These are phyloP conservation scores for Talaromyces sp. DNA, from an alignment of 2,329 filamentous ascomycete genomes.

Conservation along the genomic window DNA sequence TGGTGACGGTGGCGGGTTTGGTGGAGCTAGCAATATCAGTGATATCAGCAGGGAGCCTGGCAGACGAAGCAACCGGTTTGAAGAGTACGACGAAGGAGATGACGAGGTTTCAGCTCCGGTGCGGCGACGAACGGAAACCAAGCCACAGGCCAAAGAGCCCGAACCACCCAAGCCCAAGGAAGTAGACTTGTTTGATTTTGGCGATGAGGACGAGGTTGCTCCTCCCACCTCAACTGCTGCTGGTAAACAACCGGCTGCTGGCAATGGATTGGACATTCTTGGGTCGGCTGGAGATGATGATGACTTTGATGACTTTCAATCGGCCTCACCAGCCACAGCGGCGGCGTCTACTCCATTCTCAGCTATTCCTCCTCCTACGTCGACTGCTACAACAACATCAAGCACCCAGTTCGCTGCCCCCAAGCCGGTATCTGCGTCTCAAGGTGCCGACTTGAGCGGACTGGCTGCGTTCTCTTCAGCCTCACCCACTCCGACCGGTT, in stretches of 20 bases:
- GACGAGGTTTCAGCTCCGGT: slow-evolving; percentile 51
- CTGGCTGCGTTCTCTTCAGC: slow-evolving; percentile 75
- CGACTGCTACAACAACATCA: slow-evolving; percentile 43
- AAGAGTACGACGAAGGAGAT: slow-evolving; percentile 97
- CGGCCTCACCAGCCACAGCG: slow-evolving; percentile 55
- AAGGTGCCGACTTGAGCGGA: slow-evolving; percentile 73
- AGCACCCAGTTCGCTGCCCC: slow-evolving; percentile 22
- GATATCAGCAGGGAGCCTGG: slow-evolving; percentile 61
- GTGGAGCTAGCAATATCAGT: slow-evolving; percentile 57
- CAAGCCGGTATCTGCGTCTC: slow-evolving; percentile 11
- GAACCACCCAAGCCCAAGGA: slow-evolving; percentile 78
- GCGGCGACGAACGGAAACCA: slow-evolving; percentile 39
- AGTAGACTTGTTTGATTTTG: slow-evolving; percentile 84
- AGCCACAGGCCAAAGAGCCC: slow-evolving; percentile 54
- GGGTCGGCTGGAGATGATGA: slow-evolving; percentile 60
- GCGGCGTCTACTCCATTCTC: slow-evolving; percentile 32
- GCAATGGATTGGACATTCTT: slow-evolving; percentile 45
- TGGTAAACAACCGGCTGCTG: slow-evolving; percentile 40
- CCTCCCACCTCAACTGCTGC: slow-evolving; percentile 36
- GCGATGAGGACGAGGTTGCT: slow-evolving; percentile 67
- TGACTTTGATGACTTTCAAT: slow-evolving; percentile 97
- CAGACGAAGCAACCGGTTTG: slow-evolving; percentile 67
- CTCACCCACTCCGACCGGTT: slow-evolving; percentile 61
- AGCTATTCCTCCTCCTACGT: slow-evolving; percentile 38
- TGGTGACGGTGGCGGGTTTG: slow-evolving; percentile 92